phyloP scores from a whole-genome alignment of 768 basidiomycete genomes.

The Leccinum boreale region DNA sequence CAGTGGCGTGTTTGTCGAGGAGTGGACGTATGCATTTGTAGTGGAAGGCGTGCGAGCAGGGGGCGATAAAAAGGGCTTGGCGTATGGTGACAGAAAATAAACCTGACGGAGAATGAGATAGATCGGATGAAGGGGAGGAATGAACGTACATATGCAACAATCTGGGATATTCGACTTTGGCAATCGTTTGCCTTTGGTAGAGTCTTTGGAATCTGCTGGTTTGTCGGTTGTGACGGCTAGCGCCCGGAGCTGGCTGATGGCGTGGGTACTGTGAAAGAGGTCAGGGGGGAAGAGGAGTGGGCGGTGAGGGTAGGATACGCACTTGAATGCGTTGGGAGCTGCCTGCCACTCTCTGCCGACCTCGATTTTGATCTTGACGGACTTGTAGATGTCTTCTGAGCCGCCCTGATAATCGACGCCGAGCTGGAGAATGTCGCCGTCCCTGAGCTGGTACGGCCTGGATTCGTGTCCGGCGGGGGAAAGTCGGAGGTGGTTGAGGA shows the following conservation, averaged over 20 bases:
- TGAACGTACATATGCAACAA: slow-evolving; percentile 85
- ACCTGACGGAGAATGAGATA: slow-evolving; percentile 33
- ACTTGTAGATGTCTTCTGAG: slow-evolving; percentile 94
- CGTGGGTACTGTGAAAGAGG: slow-evolving; percentile 49
- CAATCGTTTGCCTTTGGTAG: slow-evolving; percentile 23
- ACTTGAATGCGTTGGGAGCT: slow-evolving; percentile 87
- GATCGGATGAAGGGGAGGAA: not conserved
- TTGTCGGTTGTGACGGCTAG: slow-evolving; percentile 46
- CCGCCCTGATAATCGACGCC: slow-evolving; percentile 99
- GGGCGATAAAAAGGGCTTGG: slow-evolving; percentile 96
- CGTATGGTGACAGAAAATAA: slow-evolving; percentile 88
- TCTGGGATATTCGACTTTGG: slow-evolving; percentile 59
- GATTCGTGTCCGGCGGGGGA: slow-evolving; percentile 81
- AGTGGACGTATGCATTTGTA: slow-evolving; percentile 97
- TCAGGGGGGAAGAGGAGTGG: not conserved
- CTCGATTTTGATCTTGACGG: slow-evolving; percentile 94
- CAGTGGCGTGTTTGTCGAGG: slow-evolving; percentile 83
- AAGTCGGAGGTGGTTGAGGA: slow-evolving; percentile 92
- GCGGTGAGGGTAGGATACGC: not conserved
- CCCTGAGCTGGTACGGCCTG: slow-evolving; percentile 73
- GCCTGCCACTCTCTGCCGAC: slow-evolving; percentile 89
- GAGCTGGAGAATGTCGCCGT: slow-evolving; percentile 92
- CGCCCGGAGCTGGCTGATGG: slow-evolving; percentile 77
- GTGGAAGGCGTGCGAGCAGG: slow-evolving; percentile 94
- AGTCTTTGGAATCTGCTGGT: slow-evolving; percentile 10